Conservation (phyloP, 2,329 filamentous ascomycete species). For the Drechslera avenae region DNA sequence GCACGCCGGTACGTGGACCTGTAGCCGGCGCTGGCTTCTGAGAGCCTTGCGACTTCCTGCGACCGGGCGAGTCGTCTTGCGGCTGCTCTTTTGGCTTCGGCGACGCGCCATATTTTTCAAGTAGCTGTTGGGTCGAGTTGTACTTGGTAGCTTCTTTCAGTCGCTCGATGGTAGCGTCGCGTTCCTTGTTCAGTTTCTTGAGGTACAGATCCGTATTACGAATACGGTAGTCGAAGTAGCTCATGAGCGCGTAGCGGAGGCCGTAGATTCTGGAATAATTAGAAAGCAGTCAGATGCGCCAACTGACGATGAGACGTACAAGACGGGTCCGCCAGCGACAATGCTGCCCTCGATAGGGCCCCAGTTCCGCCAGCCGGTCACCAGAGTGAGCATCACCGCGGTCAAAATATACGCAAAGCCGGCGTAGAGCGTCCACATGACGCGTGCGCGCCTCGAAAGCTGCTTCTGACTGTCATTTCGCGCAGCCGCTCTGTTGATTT, state of each 20-base stretch:
- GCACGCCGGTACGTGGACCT: slow-evolving; percentile 57
- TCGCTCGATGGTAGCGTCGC: slow-evolving; percentile 86
- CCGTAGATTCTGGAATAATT: slow-evolving; percentile 72
- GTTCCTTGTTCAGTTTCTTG: slow-evolving; percentile 76
- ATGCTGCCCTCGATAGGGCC: slow-evolving; percentile 77
- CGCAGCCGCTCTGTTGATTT: slow-evolving; percentile 76
- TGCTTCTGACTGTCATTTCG: slow-evolving; percentile 75
- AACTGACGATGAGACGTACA: slow-evolving; percentile 59
- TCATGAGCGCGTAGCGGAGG: slow-evolving; percentile 68
- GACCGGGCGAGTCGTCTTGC: slow-evolving; percentile 28
- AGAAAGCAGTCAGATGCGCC: slow-evolving; percentile 9
- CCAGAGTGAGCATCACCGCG: slow-evolving; percentile 77
- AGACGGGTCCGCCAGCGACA: slow-evolving; percentile 75
- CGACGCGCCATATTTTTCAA: slow-evolving; percentile 87
- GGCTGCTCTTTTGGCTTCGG: slow-evolving; percentile 50
- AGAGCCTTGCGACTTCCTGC: slow-evolving; percentile 39
- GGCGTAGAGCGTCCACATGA: slow-evolving; percentile 88
- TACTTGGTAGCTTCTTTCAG: slow-evolving; percentile 95
- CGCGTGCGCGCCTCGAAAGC: slow-evolving; percentile 76
- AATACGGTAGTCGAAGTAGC: slow-evolving; percentile 82
- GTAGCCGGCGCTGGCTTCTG: slow-evolving; percentile 35
- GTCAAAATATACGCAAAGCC: slow-evolving; percentile 90
- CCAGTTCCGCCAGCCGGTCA: slow-evolving; percentile 83
- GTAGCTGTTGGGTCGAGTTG: slow-evolving; percentile 87
- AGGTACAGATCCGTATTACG: slow-evolving; percentile 70